Evolutionary conservation across 768 basidiomycete species (phyloP).

Genomic region (Dentipellis sp.): DNA sequence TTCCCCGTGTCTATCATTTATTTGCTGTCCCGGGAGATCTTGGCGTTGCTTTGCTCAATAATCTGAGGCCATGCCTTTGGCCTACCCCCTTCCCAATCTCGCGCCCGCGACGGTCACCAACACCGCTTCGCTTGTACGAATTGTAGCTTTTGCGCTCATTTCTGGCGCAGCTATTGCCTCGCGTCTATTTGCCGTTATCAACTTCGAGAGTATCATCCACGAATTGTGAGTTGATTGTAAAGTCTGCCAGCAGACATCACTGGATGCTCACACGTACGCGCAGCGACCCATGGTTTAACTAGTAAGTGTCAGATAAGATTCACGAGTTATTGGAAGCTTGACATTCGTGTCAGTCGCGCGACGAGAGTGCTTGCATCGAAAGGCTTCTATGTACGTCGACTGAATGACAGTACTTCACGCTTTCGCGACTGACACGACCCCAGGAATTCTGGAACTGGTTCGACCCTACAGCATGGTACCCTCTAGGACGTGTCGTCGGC

Average conservation of each 20-base stretch:
- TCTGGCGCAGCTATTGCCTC: slow-evolving; percentile 93
- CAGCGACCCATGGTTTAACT: slow-evolving; percentile 99
- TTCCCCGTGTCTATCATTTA: background rate
- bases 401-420: background rate
- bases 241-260: background rate
- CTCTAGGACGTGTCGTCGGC: slow-evolving; percentile 94
- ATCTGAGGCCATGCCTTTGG: slow-evolving; percentile 53
- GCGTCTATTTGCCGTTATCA: slow-evolving; percentile 92
- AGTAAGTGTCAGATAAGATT: slow-evolving; percentile 44
- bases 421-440: slow-evolving; percentile 6
- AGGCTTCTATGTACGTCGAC: slow-evolving; percentile 81
- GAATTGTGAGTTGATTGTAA: slow-evolving; percentile 69
- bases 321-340: too few relatives aligned
- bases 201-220: slow-evolving; percentile 99
- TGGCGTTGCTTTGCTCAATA: too few relatives aligned
- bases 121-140: slow-evolving; percentile 83
- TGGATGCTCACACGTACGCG: background rate
- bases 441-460: slow-evolving; percentile 99
- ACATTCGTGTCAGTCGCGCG: slow-evolving; percentile 56
- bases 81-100: slow-evolving; percentile 66
- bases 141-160: slow-evolving; percentile 83
- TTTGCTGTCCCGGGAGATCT: background rate
- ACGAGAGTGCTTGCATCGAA: slow-evolving; percentile 84
- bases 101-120: slow-evolving; percentile 72
- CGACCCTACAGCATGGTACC: slow-evolving; percentile 99